Evolutionary conservation across 371 early-diverging fungal species (phyloP).

Genomic region (Rhizomucor pusillus): DNA sequence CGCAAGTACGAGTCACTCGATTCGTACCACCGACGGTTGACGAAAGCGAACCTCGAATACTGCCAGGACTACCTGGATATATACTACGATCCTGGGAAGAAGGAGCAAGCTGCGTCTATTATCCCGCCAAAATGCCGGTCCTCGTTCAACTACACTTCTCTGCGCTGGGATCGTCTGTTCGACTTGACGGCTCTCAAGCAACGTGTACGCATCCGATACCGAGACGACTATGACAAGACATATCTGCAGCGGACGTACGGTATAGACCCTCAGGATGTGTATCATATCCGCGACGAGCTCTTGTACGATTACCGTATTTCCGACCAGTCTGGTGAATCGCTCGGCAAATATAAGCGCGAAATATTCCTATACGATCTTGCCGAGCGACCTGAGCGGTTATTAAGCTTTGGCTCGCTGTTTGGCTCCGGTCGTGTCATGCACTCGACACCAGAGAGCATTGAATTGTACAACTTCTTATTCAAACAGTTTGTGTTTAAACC

Average conservation of each 20-base stretch:
- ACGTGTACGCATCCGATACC: conserved; percentile 26
- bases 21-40: conserved; percentile 27
- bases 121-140: conserved; percentile 21
- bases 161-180: conserved; percentile 41
- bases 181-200: conserved; percentile 26
- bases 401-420: conserved; percentile 61
- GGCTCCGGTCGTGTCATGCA: conserved; percentile 52
- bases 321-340: conserved; percentile 27
- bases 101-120: conserved; percentile 5
- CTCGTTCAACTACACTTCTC: conserved; percentile 32
- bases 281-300: conserved; percentile 33
- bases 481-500: conserved; percentile 31
- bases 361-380: conserved; percentile 41
- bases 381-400: conserved; percentile 36
- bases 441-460: conserved; percentile 34
- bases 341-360: conserved; percentile 33
- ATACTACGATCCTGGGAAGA: conserved; percentile 10
- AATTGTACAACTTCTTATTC: conserved; percentile 19
- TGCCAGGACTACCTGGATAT: conserved; percentile 13
- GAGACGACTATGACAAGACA: conserved; percentile 19
- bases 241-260: conserved; percentile 23
- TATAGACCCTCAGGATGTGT: conserved; percentile 23
- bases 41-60: conserved; percentile 13
- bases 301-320: conserved; percentile 52
- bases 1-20: conserved; percentile 35